A percentile compares a stretch with the other conserved stretches of the same genome.
Conservation (phyloP, 352 stramenopile species). For the Phytophthora pini region DNA sequence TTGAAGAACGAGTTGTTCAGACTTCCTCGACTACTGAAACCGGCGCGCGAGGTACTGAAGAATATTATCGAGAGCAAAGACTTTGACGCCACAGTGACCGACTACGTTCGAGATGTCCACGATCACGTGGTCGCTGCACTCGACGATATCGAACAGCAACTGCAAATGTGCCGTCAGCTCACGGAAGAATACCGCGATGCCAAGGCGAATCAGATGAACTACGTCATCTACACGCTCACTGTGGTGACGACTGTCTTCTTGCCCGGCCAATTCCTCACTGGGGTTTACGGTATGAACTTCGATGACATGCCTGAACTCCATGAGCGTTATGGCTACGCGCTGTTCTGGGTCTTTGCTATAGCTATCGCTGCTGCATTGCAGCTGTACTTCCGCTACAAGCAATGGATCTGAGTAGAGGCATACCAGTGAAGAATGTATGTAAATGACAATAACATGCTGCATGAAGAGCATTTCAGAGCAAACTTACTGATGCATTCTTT, state of each 20-base stretch:
- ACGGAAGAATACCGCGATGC: conserved; percentile 86
- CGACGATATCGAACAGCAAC: conserved; percentile 82
- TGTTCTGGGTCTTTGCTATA: conserved; percentile 86
- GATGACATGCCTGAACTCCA: conserved; percentile 90
- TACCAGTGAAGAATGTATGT: background rate
- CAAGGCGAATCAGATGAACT: conserved; percentile 89
- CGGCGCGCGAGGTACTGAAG: conserved; percentile 82
- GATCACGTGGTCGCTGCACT: conserved; percentile 84
- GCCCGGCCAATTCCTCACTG: conserved; percentile 88
- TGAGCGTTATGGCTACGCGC: conserved; percentile 76
- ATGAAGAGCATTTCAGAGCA: too few species aligned
- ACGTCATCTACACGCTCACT: conserved; percentile 92
- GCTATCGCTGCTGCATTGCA: conserved; percentile 69
- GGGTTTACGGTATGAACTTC: conserved; percentile 93
- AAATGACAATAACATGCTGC: background rate
- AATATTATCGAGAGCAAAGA: conserved; percentile 86
- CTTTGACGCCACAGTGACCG: conserved; percentile 78
- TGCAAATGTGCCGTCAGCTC: conserved; percentile 81
- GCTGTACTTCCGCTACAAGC: conserved; percentile 86
- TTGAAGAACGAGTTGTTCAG: conserved; percentile 86
- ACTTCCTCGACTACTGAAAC: conserved; percentile 79
- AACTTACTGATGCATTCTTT: too few species aligned
- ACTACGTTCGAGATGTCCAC: conserved; percentile 88
- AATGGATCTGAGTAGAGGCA: conserved; percentile 70
- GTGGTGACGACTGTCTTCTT: conserved; percentile 91